Conservation (phyloP, 257 asterid species). For the Primulina tabacum region DNA sequence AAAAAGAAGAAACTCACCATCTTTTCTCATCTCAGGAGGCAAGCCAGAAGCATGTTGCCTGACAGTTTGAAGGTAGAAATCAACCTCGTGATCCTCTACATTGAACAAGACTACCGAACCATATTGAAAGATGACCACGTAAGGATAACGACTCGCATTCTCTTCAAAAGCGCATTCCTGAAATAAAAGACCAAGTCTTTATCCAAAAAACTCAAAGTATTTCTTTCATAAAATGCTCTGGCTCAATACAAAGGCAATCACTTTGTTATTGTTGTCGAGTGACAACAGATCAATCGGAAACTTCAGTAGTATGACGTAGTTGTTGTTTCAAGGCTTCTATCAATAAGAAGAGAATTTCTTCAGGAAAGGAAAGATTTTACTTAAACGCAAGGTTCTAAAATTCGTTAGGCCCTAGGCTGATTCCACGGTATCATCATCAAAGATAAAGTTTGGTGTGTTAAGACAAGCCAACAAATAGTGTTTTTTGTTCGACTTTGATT, state of each 20-base stretch:
- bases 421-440: no score
- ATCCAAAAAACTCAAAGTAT: background rate
- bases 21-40: no score
- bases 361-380: background rate
- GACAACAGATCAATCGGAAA: no score
- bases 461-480: no score
- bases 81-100: conserved; percentile 82
- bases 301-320: no score
- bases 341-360: background rate
- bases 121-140: conserved; percentile 89
- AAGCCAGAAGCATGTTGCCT: no score
- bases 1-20: conserved; percentile 44
- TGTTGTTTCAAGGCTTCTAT: background rate
- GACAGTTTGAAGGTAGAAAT: conserved; percentile 62
- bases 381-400: no score
- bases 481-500: no score
- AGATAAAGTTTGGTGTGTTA: no score
- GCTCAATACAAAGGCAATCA: background rate
- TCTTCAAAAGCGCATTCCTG: conserved; percentile 47
- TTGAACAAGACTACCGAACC: conserved; percentile 89
- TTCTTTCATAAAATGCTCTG: background rate
- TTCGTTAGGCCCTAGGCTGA: no score
- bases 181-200: conserved; percentile 20
- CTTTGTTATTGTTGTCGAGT: no score
- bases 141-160: conserved; percentile 42